Evolutionary conservation across 2,329 filamentous ascomycete species (phyloP).

Genomic region (Monilinia laxa): DNA sequence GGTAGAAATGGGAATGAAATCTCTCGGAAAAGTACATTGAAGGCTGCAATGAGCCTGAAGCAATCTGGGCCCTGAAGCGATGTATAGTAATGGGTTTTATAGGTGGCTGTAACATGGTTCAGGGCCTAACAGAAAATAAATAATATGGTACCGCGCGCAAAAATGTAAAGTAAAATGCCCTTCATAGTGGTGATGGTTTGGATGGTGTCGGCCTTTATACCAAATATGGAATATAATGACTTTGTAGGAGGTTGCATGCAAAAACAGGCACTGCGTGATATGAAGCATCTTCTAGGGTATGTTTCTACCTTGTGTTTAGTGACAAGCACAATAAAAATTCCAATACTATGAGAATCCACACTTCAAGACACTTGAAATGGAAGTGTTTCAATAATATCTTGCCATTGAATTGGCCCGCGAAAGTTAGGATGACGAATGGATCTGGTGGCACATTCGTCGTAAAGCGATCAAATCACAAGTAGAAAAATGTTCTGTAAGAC

Average conservation of each 20-base stretch:
- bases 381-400: conserved; percentile 6
- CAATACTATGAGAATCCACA: background rate
- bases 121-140: conserved; percentile 12
- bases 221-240: conserved; percentile 21
- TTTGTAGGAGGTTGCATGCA: conserved; percentile 26
- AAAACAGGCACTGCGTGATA: conserved; percentile 14
- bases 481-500: background rate
- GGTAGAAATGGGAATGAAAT: background rate
- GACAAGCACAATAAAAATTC: background rate
- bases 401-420: background rate
- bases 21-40: background rate
- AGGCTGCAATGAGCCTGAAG: conserved; percentile 6
- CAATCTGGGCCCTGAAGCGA: conserved; percentile 23
- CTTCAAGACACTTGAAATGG: conserved; percentile 1
- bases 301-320: conserved; percentile 1
- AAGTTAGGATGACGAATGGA: conserved; percentile 26
- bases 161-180: conserved; percentile 4
- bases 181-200: conserved; percentile 26
- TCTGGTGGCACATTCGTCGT: conserved; percentile 25
- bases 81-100: conserved; percentile 34
- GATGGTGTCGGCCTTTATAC: conserved; percentile 12
- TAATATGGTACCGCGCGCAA: conserved; percentile 20
- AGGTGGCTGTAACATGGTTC: conserved; percentile 27
- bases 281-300: background rate
- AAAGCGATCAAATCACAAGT: conserved; percentile 16